These are phyloP conservation scores for Hemileia vastatrix DNA, from an alignment of 1,284 basidiomycete genomes.

Conservation along the genomic window DNA sequence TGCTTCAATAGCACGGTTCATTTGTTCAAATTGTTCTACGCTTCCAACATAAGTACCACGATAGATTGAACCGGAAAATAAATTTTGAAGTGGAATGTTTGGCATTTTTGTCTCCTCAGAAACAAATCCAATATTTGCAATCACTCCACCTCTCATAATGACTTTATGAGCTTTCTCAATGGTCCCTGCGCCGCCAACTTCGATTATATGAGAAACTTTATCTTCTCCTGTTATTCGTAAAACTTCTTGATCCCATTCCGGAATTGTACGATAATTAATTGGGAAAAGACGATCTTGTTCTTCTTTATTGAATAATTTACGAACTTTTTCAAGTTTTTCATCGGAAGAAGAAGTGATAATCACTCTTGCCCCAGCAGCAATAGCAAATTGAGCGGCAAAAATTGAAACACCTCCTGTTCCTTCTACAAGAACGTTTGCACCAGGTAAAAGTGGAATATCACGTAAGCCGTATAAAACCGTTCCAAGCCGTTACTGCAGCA, in stretches of 20 bases:
- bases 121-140: slow-evolving; percentile 52
- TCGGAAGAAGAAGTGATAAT: slow-evolving; percentile 57
- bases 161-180: slow-evolving; percentile 49
- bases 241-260: slow-evolving; percentile 54
- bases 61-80: slow-evolving; percentile 26
- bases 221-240: too few species aligned
- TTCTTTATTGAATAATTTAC: too few species aligned
- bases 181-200: slow-evolving; percentile 54
- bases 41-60: slow-evolving; percentile 46
- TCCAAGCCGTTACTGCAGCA: slow-evolving; percentile 53
- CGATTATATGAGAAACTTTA: slow-evolving; percentile 52
- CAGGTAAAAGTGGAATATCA: slow-evolving; percentile 45
- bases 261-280: slow-evolving; percentile 55
- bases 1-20: slow-evolving; percentile 49
- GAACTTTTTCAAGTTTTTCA: slow-evolving; percentile 51
- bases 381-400: slow-evolving; percentile 50
- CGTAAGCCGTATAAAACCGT: slow-evolving; percentile 49
- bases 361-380: slow-evolving; percentile 53
- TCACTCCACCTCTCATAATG: slow-evolving; percentile 48
- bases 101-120: slow-evolving; percentile 32
- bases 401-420: slow-evolving; percentile 57
- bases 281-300: slow-evolving; percentile 45
- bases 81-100: slow-evolving; percentile 25
- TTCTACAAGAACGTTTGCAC: slow-evolving; percentile 49
- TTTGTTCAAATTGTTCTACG: slow-evolving; percentile 48